Conservation (phyloP, 306 rosid species). For the Gastrolobium villosum region DNA sequence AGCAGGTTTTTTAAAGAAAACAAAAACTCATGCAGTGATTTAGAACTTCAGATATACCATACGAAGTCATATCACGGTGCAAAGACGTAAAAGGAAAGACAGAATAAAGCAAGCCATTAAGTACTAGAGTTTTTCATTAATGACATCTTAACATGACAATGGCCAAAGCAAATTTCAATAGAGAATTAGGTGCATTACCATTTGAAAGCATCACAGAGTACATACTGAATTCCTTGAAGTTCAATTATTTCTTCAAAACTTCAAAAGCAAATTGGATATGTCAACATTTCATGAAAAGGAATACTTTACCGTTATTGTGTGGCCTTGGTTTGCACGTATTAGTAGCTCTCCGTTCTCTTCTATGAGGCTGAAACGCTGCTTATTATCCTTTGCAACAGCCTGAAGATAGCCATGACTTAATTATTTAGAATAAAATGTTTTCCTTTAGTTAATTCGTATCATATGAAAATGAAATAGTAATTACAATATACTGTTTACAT, state of each 20-base stretch:
- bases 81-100: constrained; percentile 9
- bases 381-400: constrained; percentile 90
- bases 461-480: constrained; percentile 13
- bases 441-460: constrained; percentile 28
- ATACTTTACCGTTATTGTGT: constrained; percentile 68
- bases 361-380: constrained; percentile 86
- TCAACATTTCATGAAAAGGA: not conserved
- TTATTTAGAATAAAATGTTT: constrained; percentile 27
- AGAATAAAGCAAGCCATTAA: not conserved
- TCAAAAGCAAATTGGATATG: constrained; percentile 1
- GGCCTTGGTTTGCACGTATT: constrained; percentile 97
- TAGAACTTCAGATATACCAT: not conserved
- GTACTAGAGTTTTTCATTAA: constrained; percentile 14
- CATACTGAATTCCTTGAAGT: not conserved
- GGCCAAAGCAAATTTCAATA: constrained; percentile 19
- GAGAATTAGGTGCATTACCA: constrained; percentile 11
- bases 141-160: not conserved
- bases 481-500: not conserved
- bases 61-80: not conserved
- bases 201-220: not conserved
- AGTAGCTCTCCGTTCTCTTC: constrained; percentile 86
- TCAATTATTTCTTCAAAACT: constrained; percentile 23
- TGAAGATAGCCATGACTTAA: constrained; percentile 48
- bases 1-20: constrained; percentile 16
- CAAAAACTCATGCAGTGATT: not conserved